phyloP scores from a whole-genome alignment of 495 filamentous ascomycete genomes.

The Aspergillus olivimuriae region DNA sequence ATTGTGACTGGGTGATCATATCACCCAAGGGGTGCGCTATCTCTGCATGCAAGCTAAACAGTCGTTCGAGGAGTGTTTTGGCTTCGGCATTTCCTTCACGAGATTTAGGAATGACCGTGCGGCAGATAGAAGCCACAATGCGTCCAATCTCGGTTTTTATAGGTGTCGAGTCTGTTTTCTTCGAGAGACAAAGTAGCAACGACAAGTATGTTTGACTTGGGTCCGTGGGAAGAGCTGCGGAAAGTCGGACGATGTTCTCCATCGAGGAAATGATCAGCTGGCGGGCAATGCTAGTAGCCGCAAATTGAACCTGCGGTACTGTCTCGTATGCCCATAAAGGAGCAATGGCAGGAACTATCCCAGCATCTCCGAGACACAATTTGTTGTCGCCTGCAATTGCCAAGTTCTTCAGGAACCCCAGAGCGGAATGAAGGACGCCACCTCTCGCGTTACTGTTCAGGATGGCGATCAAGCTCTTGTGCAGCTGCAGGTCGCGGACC shows the following conservation, averaged over 20 bases:
- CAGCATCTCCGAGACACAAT: constrained; percentile 45
- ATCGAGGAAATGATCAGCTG: constrained; percentile 55
- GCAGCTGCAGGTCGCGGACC: constrained; percentile 46
- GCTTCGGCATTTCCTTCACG: constrained; percentile 22
- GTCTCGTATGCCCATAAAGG: constrained; percentile 54
- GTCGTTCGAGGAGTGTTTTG: constrained; percentile 29
- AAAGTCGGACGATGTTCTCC: constrained; percentile 47
- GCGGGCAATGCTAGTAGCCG: constrained; percentile 60
- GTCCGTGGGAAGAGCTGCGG: constrained; percentile 33
- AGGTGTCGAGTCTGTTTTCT: constrained; percentile 52
- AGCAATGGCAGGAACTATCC: constrained; percentile 48
- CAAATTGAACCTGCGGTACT: constrained; percentile 64
- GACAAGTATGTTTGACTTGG: constrained; percentile 50
- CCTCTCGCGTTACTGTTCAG: constrained; percentile 38
- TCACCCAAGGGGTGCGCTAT: constrained; percentile 50
- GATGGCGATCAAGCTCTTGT: constrained; percentile 48
- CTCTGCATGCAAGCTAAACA: constrained; percentile 46
- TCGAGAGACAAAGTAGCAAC: constrained; percentile 51
- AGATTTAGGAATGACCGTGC: constrained; percentile 43
- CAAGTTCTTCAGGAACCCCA: constrained; percentile 77
- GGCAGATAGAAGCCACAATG: constrained; percentile 56
- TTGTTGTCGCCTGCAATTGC: constrained; percentile 64
- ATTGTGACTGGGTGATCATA: constrained; percentile 62
- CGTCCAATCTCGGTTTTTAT: constrained; percentile 72
- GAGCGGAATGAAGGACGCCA: constrained; percentile 56